These are phyloP conservation scores for Rauvolfia tetraphylla DNA, from an alignment of 257 asterid species.

Conservation along the genomic window DNA sequence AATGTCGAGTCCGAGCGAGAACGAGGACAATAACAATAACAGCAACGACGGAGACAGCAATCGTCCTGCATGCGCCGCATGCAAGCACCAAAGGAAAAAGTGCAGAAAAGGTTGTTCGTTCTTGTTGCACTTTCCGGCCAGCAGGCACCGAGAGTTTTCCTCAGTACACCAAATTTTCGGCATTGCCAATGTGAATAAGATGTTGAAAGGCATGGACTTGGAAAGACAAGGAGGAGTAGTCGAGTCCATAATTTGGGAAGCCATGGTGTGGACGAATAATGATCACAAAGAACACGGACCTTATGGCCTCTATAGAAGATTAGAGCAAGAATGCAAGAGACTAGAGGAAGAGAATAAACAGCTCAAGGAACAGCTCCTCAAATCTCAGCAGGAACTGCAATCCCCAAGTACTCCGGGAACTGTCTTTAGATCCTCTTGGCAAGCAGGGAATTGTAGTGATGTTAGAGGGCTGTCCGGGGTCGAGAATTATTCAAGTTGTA, in stretches of 20 bases:
- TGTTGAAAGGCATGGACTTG: neutral
- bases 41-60: neutral
- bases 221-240: conserved; percentile 8
- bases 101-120: conserved; percentile 24
- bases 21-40: neutral
- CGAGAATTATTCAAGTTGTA: neutral
- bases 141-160: conserved; percentile 5
- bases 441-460: too few species aligned
- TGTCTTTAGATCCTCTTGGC: too few species aligned
- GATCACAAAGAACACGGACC: conserved; percentile 8
- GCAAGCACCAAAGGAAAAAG: conserved; percentile 37
- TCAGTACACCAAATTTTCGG: conserved; percentile 32
- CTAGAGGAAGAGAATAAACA: neutral
- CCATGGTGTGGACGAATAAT: conserved; percentile 20
- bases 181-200: conserved; percentile 17
- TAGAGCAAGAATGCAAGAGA: neutral
- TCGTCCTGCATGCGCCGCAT: conserved; percentile 37
- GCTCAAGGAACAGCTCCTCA: neutral
- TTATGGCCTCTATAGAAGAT: neutral
- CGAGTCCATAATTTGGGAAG: conserved; percentile 31
- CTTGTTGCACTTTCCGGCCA: conserved; percentile 27
- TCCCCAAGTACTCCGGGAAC: neutral
- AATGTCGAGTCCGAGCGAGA: neutral
- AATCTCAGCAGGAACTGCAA: neutral
- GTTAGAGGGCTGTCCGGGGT: too few species aligned